Evolutionary conservation across 768 basidiomycete species (phyloP), one percentile per base, ranked within the genome.

Genomic region (Mycena rebaudengoi): DNA sequence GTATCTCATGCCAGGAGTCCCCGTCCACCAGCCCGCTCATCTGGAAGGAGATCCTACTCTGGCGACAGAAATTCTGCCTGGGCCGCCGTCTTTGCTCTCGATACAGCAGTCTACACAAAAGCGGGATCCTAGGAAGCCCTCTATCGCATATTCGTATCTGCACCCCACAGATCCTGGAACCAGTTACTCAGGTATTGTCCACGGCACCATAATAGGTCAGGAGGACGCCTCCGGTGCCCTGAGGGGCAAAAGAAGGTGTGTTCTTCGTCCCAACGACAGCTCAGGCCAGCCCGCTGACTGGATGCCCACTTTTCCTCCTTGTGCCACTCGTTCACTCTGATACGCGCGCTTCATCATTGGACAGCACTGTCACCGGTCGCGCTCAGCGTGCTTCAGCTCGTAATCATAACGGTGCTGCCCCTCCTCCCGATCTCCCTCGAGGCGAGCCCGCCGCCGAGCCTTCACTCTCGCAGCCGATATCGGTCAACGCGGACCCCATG

Each of bases 31-130:
- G 74, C 92, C 91, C 70, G 80, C 89, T 70, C 91, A 94, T 78
- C 86, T 93, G 59, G 92, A 93, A 75, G 89, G 91, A 69, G 92
- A 95, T 83, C 79, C 90, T 58, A 83, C 86, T 67, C 85, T 94
- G 71, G 93, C 94, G 65, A 95, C 94, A 63, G 94, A 95, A 85
- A 91, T 95, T 80, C 85, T 95, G 71, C 94, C 94, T 73, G 93
- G 92, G 25, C 94, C 94, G 62, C 94, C 94, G 53, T 87, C 92
- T 67, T 76, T 93, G 65, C 80, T 83, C 67, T 87, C 90, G 70
- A 79, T 88, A 61, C 90, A 89, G 78, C 91, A 91, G 79, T 79
- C 85, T 71, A 81, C 85, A 56, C 83, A 88, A 73, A 91, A 90
- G 80, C 88, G 91, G 74, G 92, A 95, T 81, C 88, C 88, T 72